Percentiles rank a stretch among this genome's conserved stretches.
These are phyloP conservation scores for Mycena olivaceomarginata DNA, from an alignment of 768 basidiomycete genomes.

Conservation along the genomic window DNA sequence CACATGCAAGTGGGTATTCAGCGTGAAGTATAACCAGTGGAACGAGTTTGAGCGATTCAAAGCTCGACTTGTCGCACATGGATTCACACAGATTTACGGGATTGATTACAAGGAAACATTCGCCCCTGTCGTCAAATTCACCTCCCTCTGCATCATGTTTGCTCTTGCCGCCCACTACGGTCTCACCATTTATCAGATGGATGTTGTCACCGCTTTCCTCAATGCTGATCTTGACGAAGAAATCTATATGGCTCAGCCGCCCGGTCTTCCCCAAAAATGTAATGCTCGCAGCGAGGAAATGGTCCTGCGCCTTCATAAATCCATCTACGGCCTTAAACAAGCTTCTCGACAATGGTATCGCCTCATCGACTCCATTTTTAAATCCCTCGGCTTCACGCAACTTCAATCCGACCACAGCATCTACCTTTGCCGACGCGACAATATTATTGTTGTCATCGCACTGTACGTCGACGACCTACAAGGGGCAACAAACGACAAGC, in stretches of 20 bases:
- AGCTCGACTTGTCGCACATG: constrained; percentile 13
- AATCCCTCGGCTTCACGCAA: constrained; percentile 10
- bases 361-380: constrained; percentile 3
- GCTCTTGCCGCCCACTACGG: constrained; percentile 1
- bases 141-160: constrained; percentile 7
- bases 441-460: constrained; percentile 1
- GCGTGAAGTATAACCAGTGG: constrained; percentile 9
- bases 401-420: constrained; percentile 23
- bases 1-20: constrained; percentile 21
- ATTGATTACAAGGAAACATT: constrained; percentile 10
- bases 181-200: constrained; percentile 16
- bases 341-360: constrained; percentile 16
- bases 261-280: constrained; percentile 8
- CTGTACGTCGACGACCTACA: constrained; percentile 13
- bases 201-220: constrained; percentile 20
- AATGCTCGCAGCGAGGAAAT: constrained; percentile 12
- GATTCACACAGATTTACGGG: constrained; percentile 1
- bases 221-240: constrained; percentile 15
- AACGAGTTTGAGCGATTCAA: constrained; percentile 14
- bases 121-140: background rate
- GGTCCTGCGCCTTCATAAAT: constrained; percentile 17
- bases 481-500: background rate
- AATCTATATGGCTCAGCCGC: constrained; percentile 25
- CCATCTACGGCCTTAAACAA: constrained; percentile 23
- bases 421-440: constrained; percentile 10